Conservation (phyloP, 2,329 filamentous ascomycete species). For the Talaromyces sp. region DNA sequence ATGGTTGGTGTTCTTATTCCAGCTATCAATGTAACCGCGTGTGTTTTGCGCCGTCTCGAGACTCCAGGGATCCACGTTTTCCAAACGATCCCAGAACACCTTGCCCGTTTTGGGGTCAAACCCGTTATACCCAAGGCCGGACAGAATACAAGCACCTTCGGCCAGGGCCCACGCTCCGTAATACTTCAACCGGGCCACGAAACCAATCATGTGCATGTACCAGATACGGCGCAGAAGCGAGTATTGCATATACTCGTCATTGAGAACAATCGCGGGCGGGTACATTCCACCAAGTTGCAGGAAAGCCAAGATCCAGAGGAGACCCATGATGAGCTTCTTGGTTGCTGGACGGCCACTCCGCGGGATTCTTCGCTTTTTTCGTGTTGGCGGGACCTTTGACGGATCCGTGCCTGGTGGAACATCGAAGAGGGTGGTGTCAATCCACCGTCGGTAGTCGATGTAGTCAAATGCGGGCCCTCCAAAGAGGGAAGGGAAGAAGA, state of each 20-base stretch:
- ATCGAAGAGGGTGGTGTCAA: slow-evolving; percentile 92
- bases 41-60: slow-evolving; percentile 91
- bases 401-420: slow-evolving; percentile 76
- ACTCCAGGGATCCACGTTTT: slow-evolving; percentile 79
- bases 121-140: slow-evolving; percentile 90
- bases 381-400: slow-evolving; percentile 74
- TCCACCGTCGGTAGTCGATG: slow-evolving; percentile 84
- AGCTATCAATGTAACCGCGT: slow-evolving; percentile 82
- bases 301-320: slow-evolving; percentile 75
- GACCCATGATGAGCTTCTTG: slow-evolving; percentile 66
- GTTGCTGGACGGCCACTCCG: slow-evolving; percentile 81
- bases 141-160: slow-evolving; percentile 89
- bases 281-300: slow-evolving; percentile 67
- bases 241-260: slow-evolving; percentile 62
- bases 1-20: slow-evolving; percentile 98
- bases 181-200: slow-evolving; percentile 84
- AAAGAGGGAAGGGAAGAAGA: slow-evolving; percentile 91
- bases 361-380: slow-evolving; percentile 87
- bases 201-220: slow-evolving; percentile 75
- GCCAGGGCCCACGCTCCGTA: slow-evolving; percentile 94
- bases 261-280: slow-evolving; percentile 57
- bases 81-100: slow-evolving; percentile 81
- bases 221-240: slow-evolving; percentile 68
- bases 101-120: slow-evolving; percentile 79
- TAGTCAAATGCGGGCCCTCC: slow-evolving; percentile 92